These are phyloP conservation scores for Physocladia obscura DNA, from an alignment of 192 early-diverging fungal genomes.

Conservation along the genomic window DNA sequence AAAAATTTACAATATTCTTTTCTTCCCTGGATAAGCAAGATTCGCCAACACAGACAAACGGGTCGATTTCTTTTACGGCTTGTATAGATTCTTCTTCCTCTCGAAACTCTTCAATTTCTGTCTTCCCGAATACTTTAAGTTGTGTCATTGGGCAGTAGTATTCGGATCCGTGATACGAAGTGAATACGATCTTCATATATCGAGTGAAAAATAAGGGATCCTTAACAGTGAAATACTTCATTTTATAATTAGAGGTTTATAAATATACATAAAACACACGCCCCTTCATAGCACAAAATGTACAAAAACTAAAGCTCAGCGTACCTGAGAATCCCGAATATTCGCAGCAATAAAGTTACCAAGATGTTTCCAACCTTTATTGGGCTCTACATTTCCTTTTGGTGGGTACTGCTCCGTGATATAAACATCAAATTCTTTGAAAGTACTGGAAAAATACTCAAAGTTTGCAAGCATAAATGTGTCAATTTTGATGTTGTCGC, in stretches of 20 bases:
- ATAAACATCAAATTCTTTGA: constrained; percentile 82
- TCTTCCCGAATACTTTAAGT: constrained; percentile 85
- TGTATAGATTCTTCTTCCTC: constrained; percentile 71
- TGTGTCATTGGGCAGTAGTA: constrained; percentile 91
- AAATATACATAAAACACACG: constrained; percentile 2
- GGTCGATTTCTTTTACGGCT: constrained; percentile 21
- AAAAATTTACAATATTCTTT: background rate
- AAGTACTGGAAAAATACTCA: constrained; percentile 95
- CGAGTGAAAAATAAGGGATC: constrained; percentile 77
- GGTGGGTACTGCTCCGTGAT: constrained; percentile 78
- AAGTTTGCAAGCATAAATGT: constrained; percentile 88
- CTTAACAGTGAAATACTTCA: constrained; percentile 80
- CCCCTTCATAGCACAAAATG: no score
- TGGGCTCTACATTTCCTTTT: constrained; percentile 29
- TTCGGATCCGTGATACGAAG: constrained; percentile 84
- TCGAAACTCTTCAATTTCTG: constrained; percentile 75
- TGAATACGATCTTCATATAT: constrained; percentile 86
- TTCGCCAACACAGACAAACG: background rate
- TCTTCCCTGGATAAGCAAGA: background rate
- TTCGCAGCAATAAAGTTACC: constrained; percentile 85
- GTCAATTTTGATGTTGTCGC: constrained; percentile 90
- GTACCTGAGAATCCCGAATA: constrained; percentile 68
- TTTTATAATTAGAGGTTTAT: background rate
- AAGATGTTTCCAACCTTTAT: constrained; percentile 75
- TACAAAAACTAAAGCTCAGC: constrained; percentile 5